Evolutionary conservation across 192 early-diverging fungal genomes (phyloP).

Genomic region (Entomortierella beljakovae): DNA sequence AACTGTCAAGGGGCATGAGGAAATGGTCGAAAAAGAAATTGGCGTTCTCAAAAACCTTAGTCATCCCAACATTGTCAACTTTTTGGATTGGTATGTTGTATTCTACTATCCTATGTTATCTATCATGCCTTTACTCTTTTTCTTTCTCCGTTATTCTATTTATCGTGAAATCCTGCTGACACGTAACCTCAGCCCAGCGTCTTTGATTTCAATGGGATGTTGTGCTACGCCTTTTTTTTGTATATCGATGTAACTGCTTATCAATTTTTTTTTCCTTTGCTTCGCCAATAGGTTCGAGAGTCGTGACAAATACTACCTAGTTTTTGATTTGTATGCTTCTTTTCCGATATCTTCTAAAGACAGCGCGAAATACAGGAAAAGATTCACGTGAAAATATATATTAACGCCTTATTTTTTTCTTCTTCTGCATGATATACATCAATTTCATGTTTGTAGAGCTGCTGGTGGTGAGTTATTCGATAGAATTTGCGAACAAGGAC

Average conservation of each 20-base stretch:
- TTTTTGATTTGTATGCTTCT: slow-evolving; percentile 76
- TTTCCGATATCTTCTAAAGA: background rate
- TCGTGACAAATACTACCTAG: slow-evolving; percentile 80
- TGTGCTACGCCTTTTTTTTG: too few species aligned
- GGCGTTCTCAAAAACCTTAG: slow-evolving; percentile 84
- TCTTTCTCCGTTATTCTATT: background rate
- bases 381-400: too few species aligned
- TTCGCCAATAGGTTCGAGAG: slow-evolving; percentile 66
- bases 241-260: too few species aligned
- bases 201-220: background rate
- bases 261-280: background rate
- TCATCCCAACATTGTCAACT: slow-evolving; percentile 91
- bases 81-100: slow-evolving; percentile 79
- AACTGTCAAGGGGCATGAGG: slow-evolving; percentile 81
- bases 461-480: slow-evolving; percentile 92
- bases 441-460: slow-evolving; percentile 33
- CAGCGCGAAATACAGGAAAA: too few species aligned
- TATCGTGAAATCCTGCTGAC: background rate
- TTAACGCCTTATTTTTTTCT: background rate
- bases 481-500: slow-evolving; percentile 79
- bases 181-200: background rate
- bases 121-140: too few species aligned
- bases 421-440: background rate
- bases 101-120: too few species aligned
- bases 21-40: slow-evolving; percentile 94